Base-by-base conservation (phyloP, 2,329 filamentous ascomycete species). In the Paecilomyces variotii region DNA sequence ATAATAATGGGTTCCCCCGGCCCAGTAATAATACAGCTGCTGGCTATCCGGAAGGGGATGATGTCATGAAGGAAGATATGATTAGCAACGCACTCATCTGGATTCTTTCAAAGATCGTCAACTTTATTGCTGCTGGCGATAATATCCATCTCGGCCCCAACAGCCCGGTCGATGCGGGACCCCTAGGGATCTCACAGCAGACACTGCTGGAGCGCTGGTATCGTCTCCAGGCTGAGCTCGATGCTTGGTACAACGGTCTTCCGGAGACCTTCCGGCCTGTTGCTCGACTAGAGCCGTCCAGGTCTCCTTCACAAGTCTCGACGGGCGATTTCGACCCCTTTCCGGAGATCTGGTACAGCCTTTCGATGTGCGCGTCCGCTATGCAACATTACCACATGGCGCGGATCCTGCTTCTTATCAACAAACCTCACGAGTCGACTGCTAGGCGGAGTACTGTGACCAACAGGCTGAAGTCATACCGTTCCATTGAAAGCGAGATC, bases 71-170 rank as follows among this genome's bases (percentile, higher is more conserved):
- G 58, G 85, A 88, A 70, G 86, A 87, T 61, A 78, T 85, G 60
- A 82, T 86, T 56, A 82, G 80, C 49, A 88, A 88, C 64, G 82
- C 83, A 0, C 69, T 89, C 3, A 80, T 87, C 4, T 88, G 85
- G 85, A 79, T 88, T 7, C 77, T 86, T 59, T 82, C 84, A 5
- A 87, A 87, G 64, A 80, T 87, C 3, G 81, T 87, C 56, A 88
- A 88, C 65, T 87, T 83, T 66, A 81, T 87, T 57, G 83, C 80
- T 5, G 77, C 79, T 0, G 82, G 83, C 0, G 83, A 85, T 58
- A 78, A 80, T 3, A 66, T 82, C 3, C 74, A 68, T 52, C 64
- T 68, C 32, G 61, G 61, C 14, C 26, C 55, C 12, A 64, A 68
- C 28, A 63, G 64, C 55, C 60, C 69, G 26, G 59, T 67, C 35